Evolutionary conservation across 2,329 filamentous ascomycete species (phyloP).

Genomic region (Coniochaeta sp.): DNA sequence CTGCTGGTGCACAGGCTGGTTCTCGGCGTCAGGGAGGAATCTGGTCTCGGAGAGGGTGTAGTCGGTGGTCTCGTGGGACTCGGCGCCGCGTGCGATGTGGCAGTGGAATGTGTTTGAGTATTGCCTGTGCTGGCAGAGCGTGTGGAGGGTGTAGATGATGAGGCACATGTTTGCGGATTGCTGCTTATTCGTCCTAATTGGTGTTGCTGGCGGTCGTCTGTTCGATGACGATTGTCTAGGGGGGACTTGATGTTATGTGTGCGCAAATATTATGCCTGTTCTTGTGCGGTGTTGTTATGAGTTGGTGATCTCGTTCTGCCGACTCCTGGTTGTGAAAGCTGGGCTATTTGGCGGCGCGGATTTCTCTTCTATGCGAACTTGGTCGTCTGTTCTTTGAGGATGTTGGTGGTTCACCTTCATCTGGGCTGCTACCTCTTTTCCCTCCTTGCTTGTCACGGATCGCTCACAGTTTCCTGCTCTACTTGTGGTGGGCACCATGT

Average conservation of each 20-base stretch:
- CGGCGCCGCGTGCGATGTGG: constrained; percentile 14
- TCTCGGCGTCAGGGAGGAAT: constrained; percentile 9
- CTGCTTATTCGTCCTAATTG: neutral
- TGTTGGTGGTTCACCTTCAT: neutral
- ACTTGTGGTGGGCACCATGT: neutral
- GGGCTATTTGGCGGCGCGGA: neutral
- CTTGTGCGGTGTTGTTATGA: neutral
- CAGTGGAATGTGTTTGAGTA: constrained; percentile 27
- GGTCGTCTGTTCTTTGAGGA: neutral
- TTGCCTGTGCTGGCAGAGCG: constrained; percentile 20
- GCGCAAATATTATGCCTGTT: neutral
- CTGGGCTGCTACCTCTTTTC: neutral
- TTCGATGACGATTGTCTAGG: neutral
- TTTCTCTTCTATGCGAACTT: neutral
- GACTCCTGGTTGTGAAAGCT: neutral
- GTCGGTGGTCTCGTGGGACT: constrained; percentile 9
- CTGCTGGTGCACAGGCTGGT: neutral
- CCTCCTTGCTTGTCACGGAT: neutral
- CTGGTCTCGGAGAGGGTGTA: constrained; percentile 11
- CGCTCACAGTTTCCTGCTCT: neutral
- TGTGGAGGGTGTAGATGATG: constrained; percentile 18
- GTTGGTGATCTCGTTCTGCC: neutral
- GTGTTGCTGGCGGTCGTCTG: neutral
- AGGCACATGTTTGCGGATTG: constrained; percentile 20
- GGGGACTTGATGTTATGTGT: neutral